A percentile compares a stretch with the other conserved stretches of the same genome.
phyloP scores from a whole-genome alignment of 495 filamentous ascomycete species.

The Amphirosellinia nigrospora region DNA sequence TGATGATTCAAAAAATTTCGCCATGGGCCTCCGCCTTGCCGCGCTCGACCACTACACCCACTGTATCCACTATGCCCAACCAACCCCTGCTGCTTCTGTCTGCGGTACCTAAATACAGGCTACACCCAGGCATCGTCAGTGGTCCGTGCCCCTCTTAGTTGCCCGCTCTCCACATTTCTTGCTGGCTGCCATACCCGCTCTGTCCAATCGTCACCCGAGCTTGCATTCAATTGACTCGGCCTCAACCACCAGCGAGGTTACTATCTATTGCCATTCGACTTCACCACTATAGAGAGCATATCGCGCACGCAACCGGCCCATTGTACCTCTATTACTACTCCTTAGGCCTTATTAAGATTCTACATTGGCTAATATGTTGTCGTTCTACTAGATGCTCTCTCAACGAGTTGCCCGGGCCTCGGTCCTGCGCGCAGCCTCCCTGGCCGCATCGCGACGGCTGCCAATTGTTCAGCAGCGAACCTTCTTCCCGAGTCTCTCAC shows the following conservation, averaged over 20 bases:
- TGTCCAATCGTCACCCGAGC: constrained; percentile 12
- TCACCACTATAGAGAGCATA: constrained; percentile 17
- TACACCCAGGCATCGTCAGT: background rate
- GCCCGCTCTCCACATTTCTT: constrained; percentile 3
- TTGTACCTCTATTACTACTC: constrained; percentile 31
- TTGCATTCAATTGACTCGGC: constrained; percentile 12
- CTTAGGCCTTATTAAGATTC: too few species aligned
- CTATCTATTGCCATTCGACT: background rate
- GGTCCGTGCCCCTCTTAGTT: constrained; percentile 13
- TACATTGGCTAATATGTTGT: background rate
- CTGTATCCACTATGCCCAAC: too few species aligned
- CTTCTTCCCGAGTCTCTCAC: constrained; percentile 53
- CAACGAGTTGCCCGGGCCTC: constrained; percentile 62
- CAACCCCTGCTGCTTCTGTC: too few species aligned
- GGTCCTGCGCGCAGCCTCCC: constrained; percentile 58
- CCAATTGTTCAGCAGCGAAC: constrained; percentile 57
- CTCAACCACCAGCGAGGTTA: background rate
- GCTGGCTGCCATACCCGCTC: background rate
- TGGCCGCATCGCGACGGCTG: constrained; percentile 50
- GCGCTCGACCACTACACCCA: too few species aligned
- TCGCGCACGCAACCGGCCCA: constrained; percentile 29
- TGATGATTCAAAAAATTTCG: constrained; percentile 47
- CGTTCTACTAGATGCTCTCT: constrained; percentile 65
- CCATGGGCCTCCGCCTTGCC: constrained; percentile 43
- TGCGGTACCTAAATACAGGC: too few species aligned